Conservation (phyloP, 768 basidiomycete species). For the Auricularia heimuer region DNA sequence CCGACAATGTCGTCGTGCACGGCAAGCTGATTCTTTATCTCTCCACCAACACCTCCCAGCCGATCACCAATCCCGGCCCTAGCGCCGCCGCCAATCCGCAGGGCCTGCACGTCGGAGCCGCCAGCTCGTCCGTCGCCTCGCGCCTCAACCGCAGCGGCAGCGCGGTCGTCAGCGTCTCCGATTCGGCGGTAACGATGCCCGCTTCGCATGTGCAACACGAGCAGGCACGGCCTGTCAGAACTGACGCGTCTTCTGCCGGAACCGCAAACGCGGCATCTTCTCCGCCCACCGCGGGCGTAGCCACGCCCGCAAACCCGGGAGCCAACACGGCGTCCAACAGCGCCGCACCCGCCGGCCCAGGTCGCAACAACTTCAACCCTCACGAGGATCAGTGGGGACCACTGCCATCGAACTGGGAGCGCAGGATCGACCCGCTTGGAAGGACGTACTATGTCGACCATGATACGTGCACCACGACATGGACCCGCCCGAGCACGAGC, state of each 20-base stretch:
- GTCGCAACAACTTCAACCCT: constrained; percentile 79
- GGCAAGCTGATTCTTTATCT: constrained; percentile 96
- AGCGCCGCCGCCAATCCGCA: constrained; percentile 39
- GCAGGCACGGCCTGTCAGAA: background rate
- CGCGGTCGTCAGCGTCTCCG: background rate
- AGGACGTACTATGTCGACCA: constrained; percentile 98
- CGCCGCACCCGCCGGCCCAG: constrained; percentile 23
- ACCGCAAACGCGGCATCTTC: constrained; percentile 1
- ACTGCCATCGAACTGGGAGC: constrained; percentile 89
- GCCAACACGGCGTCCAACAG: constrained; percentile 14
- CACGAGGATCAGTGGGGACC: constrained; percentile 90
- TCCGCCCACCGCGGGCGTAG: constrained; percentile 13
- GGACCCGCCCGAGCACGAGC: constrained; percentile 83
- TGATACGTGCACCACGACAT: constrained; percentile 93
- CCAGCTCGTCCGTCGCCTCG: background rate
- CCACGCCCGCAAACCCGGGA: constrained; percentile 11
- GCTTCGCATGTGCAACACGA: background rate
- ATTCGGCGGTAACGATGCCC: background rate
- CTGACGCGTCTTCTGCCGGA: constrained; percentile 2
- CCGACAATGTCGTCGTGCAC: constrained; percentile 94
- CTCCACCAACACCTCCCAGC: constrained; percentile 79
- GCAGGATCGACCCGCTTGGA: constrained; percentile 91
- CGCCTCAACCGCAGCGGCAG: background rate
- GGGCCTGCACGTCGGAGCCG: background rate
- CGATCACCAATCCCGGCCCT: constrained; percentile 77